These are phyloP conservation scores for Phanerochaete sordida DNA, from an alignment of 768 basidiomycete species.

Conservation along the genomic window DNA sequence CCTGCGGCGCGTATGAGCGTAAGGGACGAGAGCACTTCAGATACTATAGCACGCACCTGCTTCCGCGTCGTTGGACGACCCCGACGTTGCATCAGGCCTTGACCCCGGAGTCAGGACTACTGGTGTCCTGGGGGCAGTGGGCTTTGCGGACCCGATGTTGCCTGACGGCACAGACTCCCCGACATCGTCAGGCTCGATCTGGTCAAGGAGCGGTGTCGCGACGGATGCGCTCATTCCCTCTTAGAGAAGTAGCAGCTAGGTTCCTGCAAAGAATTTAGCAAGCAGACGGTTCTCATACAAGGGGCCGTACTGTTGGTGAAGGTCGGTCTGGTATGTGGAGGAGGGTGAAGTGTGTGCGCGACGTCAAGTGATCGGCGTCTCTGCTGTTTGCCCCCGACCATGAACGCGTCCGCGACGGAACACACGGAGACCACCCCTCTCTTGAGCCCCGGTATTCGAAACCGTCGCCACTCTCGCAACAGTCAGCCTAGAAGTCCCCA, in stretches of 20 bases:
- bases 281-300: too few relatives aligned
- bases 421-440: not conserved
- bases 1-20: not conserved
- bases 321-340: not conserved
- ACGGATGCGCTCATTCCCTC: constrained; percentile 50
- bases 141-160: constrained; percentile 34
- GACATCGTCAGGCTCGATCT: constrained; percentile 85
- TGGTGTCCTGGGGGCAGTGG: constrained; percentile 29
- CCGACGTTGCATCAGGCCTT: constrained; percentile 44
- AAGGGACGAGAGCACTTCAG: not conserved
- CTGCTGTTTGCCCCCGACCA: not conserved
- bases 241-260: not conserved
- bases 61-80: constrained; percentile 67
- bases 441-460: not conserved
- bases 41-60: constrained; percentile 46
- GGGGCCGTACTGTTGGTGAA: not conserved
- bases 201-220: constrained; percentile 61
- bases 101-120: constrained; percentile 57
- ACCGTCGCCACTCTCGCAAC: not conserved
- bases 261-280: not conserved
- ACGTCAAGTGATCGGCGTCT: not conserved
- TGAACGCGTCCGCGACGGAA: not conserved
- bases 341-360: not conserved
- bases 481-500: too few relatives aligned
- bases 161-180: constrained; percentile 21